Conservation (phyloP, 768 basidiomycete species). For the Agaricus blazei region DNA sequence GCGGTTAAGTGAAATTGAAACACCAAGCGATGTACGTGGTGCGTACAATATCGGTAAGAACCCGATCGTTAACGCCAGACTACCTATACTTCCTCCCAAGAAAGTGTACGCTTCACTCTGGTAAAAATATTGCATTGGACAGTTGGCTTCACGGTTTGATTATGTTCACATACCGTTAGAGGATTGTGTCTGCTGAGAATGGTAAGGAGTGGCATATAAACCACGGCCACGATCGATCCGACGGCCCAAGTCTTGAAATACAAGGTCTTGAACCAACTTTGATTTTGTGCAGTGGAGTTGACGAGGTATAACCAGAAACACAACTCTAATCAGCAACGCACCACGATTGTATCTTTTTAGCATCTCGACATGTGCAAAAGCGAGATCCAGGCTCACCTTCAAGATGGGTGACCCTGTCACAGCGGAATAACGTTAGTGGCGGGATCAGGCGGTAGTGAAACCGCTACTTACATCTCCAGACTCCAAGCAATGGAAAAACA, state of each 20-base stretch:
- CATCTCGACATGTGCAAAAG: background rate
- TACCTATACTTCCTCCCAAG: slow-evolving; percentile 64
- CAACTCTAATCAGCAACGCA: slow-evolving; percentile 43
- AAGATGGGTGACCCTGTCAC: slow-evolving; percentile 64
- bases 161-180: slow-evolving; percentile 40
- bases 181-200: slow-evolving; percentile 56
- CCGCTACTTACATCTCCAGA: slow-evolving; percentile 60
- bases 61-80: slow-evolving; percentile 65
- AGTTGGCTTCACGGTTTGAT: slow-evolving; percentile 3
- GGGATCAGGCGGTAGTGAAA: background rate
- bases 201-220: slow-evolving; percentile 69
- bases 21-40: background rate
- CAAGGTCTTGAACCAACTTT: slow-evolving; percentile 70
- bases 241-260: slow-evolving; percentile 74
- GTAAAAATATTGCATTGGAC: background rate
- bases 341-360: background rate
- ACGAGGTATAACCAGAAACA: slow-evolving; percentile 88
- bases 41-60: slow-evolving; percentile 67
- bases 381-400: slow-evolving; percentile 47
- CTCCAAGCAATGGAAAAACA: slow-evolving; percentile 64
- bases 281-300: slow-evolving; percentile 54
- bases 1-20: slow-evolving; percentile 11
- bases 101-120: slow-evolving; percentile 71
- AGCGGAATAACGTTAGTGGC: background rate
- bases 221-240: slow-evolving; percentile 55